Evolutionary conservation across 441 rosid species (phyloP).

Genomic region (Adansonia rubrostipa): DNA sequence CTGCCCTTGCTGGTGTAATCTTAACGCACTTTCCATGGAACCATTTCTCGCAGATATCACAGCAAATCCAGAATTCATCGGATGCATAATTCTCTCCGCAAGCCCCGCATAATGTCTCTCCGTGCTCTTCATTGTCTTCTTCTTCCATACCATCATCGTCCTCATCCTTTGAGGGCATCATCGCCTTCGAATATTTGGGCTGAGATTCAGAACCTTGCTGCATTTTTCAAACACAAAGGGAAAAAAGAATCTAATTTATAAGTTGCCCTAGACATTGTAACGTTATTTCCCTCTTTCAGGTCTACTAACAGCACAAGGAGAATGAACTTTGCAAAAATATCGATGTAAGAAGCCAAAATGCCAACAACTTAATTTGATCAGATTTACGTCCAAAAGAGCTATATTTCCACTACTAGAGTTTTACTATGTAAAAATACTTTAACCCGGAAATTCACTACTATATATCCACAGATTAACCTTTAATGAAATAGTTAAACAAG

Average conservation of each 20-base stretch:
- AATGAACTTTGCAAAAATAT: neutral
- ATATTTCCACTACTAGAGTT: neutral
- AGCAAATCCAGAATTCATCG: slow-evolving; percentile 55
- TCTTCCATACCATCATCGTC: slow-evolving; percentile 54
- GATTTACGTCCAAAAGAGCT: neutral
- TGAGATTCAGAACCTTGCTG: slow-evolving; percentile 60
- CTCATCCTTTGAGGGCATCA: slow-evolving; percentile 39
- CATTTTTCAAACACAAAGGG: neutral
- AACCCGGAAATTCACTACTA: too few species aligned
- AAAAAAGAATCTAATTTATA: neutral
- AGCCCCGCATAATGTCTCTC: slow-evolving; percentile 48
- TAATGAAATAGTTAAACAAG: neutral
- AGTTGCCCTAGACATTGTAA: neutral
- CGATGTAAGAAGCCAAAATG: neutral
- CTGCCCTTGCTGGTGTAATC: slow-evolving; percentile 71
- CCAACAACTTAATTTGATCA: neutral
- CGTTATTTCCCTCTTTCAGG: neutral
- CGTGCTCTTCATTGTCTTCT: slow-evolving; percentile 59
- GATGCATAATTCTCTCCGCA: slow-evolving; percentile 43
- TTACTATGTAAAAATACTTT: neutral
- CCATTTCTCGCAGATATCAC: slow-evolving; percentile 65
- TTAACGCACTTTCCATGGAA: slow-evolving; percentile 72
- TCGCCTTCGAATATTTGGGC: slow-evolving; percentile 38
- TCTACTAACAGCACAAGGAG: neutral
- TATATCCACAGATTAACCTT: neutral